Evolutionary conservation across 768 basidiomycete species (phyloP).

Genomic region (Tylopilus rubrobrunneus): DNA sequence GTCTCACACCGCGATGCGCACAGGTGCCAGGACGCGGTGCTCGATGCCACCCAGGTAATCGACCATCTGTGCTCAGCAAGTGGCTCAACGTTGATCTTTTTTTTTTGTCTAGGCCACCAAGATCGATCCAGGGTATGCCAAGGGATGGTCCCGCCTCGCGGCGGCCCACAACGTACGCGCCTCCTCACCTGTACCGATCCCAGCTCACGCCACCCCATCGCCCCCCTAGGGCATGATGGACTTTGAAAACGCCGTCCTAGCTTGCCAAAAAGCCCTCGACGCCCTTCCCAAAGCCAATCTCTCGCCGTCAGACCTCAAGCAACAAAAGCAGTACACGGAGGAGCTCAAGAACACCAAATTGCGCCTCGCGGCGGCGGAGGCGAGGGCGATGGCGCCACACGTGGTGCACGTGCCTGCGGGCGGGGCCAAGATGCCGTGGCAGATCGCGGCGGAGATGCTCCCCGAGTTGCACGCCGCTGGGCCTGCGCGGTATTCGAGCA

Average conservation of each 20-base stretch:
- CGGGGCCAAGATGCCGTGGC: not conserved
- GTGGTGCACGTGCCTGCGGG: no score
- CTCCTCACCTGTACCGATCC: not conserved
- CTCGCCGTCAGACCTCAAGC: not conserved
- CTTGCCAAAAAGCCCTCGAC: not conserved
- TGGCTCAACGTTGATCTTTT: not conserved
- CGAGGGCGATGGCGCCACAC: not conserved
- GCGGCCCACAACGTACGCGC: not conserved
- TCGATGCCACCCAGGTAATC: not conserved
- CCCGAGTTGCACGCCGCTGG: not conserved
- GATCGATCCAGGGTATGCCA: not conserved
- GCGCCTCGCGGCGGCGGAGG: not conserved
- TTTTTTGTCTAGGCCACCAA: not conserved
- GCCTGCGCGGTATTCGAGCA: not conserved
- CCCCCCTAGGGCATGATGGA: not conserved
- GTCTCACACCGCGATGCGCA: no score
- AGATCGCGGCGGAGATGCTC: conserved; percentile 1
- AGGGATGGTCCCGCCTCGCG: conserved; percentile 2
- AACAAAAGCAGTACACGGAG: not conserved
- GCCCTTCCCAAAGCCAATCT: not conserved
- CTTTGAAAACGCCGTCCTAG: not conserved
- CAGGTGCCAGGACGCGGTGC: not conserved
- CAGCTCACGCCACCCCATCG: not conserved
- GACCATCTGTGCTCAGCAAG: not conserved
- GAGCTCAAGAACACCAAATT: not conserved